These are phyloP conservation scores for Cokeromyces recurvatus DNA, from an alignment of 371 early-diverging fungal species.

Conservation along the genomic window DNA sequence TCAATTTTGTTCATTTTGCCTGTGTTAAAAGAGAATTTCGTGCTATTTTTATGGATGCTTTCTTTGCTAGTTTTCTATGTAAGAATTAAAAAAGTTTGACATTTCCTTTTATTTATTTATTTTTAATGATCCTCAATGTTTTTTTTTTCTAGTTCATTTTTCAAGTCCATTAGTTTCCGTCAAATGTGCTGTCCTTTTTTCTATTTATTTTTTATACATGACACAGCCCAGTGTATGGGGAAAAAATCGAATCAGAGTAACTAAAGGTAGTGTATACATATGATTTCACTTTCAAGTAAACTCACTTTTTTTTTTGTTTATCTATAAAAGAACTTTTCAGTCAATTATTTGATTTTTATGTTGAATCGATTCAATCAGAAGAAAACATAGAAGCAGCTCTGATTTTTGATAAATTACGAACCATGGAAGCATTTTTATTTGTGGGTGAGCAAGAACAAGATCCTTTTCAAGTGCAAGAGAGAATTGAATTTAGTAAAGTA, in stretches of 20 bases:
- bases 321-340: too few relatives aligned
- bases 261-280: slow-evolving; percentile 8
- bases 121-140: too few relatives aligned
- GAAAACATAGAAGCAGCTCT: slow-evolving; percentile 14
- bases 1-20: slow-evolving; percentile 18
- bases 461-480: neutral
- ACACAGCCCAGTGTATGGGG: slow-evolving; percentile 22
- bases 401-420: slow-evolving; percentile 11
- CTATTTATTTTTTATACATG: slow-evolving; percentile 16
- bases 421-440: slow-evolving; percentile 14
- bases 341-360: slow-evolving; percentile 12
- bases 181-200: slow-evolving; percentile 6
- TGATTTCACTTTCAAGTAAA: neutral
- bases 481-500: slow-evolving; percentile 8
- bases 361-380: slow-evolving; percentile 4
- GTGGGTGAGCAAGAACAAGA: neutral
- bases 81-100: neutral
- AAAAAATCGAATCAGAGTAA: slow-evolving; percentile 14
- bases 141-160: slow-evolving; percentile 12
- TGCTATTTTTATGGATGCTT: slow-evolving; percentile 7
- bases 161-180: neutral
- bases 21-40: slow-evolving; percentile 12
- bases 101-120: too few relatives aligned
- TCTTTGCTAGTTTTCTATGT: slow-evolving; percentile 11
- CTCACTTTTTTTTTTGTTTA: too few relatives aligned